Base-by-base conservation (phyloP, 2,329 filamentous ascomycete species). In the Pseudophaeomoniella oleicola region DNA sequence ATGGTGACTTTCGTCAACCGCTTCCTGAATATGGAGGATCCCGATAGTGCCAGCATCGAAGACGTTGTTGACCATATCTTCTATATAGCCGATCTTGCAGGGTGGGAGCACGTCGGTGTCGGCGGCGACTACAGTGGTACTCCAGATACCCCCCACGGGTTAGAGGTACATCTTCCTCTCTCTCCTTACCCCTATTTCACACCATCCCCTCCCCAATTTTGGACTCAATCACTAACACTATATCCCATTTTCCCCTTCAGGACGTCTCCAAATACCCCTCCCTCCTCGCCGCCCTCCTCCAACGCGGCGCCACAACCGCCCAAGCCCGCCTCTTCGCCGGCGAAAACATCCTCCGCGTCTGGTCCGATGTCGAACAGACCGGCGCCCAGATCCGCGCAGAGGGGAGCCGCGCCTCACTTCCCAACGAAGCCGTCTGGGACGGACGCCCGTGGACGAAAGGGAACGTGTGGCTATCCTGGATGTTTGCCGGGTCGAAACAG, bases 191-290 rank as follows among this genome's bases (percentile, higher is more conserved):
- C n/a, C n/a, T n/a, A n/a, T n/a, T n/a, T n/a, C n/a, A n/a, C n/a
- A n/a, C n/a, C n/a, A n/a, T n/a, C n/a, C n/a, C n/a, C n/a, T n/a
- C n/a, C n/a, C n/a, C n/a, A n/a, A n/a, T n/a, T n/a, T n/a, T n/a
- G n/a, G n/a, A n/a, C n/a, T n/a, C n/a, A n/a, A n/a, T n/a, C n/a
- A n/a, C n/a, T n/a, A n/a, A n/a, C n/a, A n/a, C n/a, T n/a, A n/a
- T n/a, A n/a, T n/a, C n/a, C n/a, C n/a, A n/a, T n/a, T n/a, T n/a
- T n/a, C n/a, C n/a, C n/a, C n/a, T n/a, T n/a, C n/a, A n/a, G n/a
- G n/a, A 45, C 29, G 84, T 93, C 5, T 9, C 30, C 30, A 10
- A 17, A 19, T 61, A 57, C 39, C 59, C 60, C 1, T 36, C 30
- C 4, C 40, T 59, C 5, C 39, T 59, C 10, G 37, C 52, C 32